phyloP scores from a whole-genome alignment of 2,329 filamentous ascomycete species.

The Leptographium galeiforme region DNA sequence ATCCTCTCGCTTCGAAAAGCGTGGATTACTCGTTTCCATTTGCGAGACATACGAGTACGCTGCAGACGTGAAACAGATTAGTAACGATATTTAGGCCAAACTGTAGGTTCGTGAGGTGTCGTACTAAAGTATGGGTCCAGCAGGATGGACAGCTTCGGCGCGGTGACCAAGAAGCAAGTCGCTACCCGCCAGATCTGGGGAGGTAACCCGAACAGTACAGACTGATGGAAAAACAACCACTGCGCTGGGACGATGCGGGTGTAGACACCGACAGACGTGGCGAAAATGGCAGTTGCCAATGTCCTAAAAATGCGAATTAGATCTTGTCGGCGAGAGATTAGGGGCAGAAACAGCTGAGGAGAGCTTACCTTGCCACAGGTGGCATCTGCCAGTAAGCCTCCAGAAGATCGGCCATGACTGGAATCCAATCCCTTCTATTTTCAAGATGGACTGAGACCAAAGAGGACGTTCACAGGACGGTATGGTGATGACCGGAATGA shows the following conservation, averaged over 20 bases:
- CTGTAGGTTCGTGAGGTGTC: slow-evolving; percentile 13
- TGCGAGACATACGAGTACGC: slow-evolving; percentile 66
- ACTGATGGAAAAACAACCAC: slow-evolving; percentile 40
- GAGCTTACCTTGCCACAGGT: slow-evolving; percentile 27
- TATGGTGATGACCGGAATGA: neutral
- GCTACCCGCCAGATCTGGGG: slow-evolving; percentile 30
- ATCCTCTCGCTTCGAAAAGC: slow-evolving; percentile 64
- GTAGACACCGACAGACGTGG: slow-evolving; percentile 48
- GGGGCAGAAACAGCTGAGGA: neutral
- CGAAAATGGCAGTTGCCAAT: slow-evolving; percentile 49
- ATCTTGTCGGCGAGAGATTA: too few species aligned
- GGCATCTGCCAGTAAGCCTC: slow-evolving; percentile 27
- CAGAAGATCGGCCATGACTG: slow-evolving; percentile 25
- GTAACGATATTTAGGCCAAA: neutral
- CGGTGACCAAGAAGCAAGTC: slow-evolving; percentile 28
- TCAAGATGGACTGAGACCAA: neutral
- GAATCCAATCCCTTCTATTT: neutral
- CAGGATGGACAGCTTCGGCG: slow-evolving; percentile 36
- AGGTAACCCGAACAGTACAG: slow-evolving; percentile 40
- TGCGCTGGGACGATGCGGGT: slow-evolving; percentile 37
- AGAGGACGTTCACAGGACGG: neutral
- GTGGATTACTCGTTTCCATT: slow-evolving; percentile 57
- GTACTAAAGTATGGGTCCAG: slow-evolving; percentile 62
- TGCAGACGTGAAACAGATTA: slow-evolving; percentile 13
- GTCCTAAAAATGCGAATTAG: slow-evolving; percentile 35